Conservation (phyloP, 2,329 filamentous ascomycete genomes). For the Aspergillus fischeri region DNA sequence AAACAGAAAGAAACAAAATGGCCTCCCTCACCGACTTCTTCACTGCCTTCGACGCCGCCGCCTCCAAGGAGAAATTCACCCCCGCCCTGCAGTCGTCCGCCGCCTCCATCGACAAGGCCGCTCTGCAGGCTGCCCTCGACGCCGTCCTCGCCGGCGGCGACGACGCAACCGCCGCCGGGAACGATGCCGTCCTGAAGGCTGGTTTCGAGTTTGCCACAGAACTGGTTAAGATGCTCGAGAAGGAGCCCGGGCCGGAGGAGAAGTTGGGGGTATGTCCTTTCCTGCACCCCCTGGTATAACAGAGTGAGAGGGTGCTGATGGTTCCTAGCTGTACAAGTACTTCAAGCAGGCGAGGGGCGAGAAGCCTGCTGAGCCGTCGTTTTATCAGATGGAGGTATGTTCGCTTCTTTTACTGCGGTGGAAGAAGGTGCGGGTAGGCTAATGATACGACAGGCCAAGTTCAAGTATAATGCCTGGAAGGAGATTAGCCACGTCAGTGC, state of each 20-base stretch:
- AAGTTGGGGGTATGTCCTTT: slow-evolving; percentile 28
- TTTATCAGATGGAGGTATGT: slow-evolving; percentile 17
- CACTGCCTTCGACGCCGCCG: slow-evolving; percentile 22
- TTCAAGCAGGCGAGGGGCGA: slow-evolving; percentile 14
- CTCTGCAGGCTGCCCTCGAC: slow-evolving; percentile 26
- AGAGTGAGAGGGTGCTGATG: neutral
- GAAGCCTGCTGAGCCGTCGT: slow-evolving; percentile 13
- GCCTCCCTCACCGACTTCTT: slow-evolving; percentile 22
- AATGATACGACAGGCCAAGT: slow-evolving; percentile 59
- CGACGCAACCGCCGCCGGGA: slow-evolving; percentile 12
- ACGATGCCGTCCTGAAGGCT: slow-evolving; percentile 21
- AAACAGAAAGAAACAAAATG: slow-evolving; percentile 15
- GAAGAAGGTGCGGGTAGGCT: neutral
- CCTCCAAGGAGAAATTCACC: slow-evolving; percentile 26
- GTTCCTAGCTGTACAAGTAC: slow-evolving; percentile 16
- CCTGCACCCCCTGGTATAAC: too few relatives aligned
- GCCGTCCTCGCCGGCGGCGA: slow-evolving; percentile 15
- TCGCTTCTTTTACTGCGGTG: neutral
- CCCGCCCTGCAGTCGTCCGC: slow-evolving; percentile 26
- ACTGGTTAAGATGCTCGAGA: slow-evolving; percentile 26
- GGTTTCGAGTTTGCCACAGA: slow-evolving; percentile 31
- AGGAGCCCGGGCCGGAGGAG: slow-evolving; percentile 20
- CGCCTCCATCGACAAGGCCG: slow-evolving; percentile 20
- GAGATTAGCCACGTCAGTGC: slow-evolving; percentile 60
- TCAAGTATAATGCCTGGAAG: slow-evolving; percentile 76